phyloP scores from a whole-genome alignment of 805 yeast species.

The Torulaspora gathmanii region DNA sequence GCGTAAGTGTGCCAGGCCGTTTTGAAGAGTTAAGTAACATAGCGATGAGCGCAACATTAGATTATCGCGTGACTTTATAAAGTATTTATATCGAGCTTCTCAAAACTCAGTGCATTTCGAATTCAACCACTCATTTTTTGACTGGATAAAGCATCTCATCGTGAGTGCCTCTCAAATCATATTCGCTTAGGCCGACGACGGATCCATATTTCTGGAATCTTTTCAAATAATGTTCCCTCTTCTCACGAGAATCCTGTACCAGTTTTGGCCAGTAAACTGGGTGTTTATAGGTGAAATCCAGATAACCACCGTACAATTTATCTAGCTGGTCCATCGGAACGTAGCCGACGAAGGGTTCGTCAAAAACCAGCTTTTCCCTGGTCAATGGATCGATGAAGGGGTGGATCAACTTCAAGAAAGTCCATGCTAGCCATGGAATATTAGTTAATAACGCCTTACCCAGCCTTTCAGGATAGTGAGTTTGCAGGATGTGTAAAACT shows the following conservation, averaged over 20 bases:
- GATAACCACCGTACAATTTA: constrained; percentile 75
- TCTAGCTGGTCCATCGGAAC: constrained; percentile 82
- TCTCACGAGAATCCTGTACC: constrained; percentile 53
- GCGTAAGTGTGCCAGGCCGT: constrained; percentile 92
- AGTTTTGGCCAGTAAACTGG: constrained; percentile 72
- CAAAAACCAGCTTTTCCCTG: constrained; percentile 86
- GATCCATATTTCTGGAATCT: constrained; percentile 70
- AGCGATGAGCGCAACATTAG: background rate
- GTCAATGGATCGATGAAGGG: constrained; percentile 97
- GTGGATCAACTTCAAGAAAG: constrained; percentile 82
- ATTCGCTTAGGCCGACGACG: constrained; percentile 74
- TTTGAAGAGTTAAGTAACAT: constrained; percentile 32
- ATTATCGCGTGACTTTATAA: background rate
- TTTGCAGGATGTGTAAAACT: constrained; percentile 87
- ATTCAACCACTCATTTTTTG: constrained; percentile 2
- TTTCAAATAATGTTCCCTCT: constrained; percentile 57
- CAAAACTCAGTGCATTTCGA: background rate
- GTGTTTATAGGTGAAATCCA: constrained; percentile 81
- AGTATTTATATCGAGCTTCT: constrained; percentile 1
- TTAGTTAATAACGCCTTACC: constrained; percentile 90
- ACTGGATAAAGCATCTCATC: constrained; percentile 32
- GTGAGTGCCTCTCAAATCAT: constrained; percentile 57
- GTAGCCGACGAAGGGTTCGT: constrained; percentile 79
- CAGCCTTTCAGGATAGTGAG: constrained; percentile 94
- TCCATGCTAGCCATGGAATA: constrained; percentile 92